A percentile compares a stretch with the other conserved stretches of the same genome.
phyloP scores from a whole-genome alignment of 371 early-diverging fungal genomes.

The Funneliformis caledonium region DNA sequence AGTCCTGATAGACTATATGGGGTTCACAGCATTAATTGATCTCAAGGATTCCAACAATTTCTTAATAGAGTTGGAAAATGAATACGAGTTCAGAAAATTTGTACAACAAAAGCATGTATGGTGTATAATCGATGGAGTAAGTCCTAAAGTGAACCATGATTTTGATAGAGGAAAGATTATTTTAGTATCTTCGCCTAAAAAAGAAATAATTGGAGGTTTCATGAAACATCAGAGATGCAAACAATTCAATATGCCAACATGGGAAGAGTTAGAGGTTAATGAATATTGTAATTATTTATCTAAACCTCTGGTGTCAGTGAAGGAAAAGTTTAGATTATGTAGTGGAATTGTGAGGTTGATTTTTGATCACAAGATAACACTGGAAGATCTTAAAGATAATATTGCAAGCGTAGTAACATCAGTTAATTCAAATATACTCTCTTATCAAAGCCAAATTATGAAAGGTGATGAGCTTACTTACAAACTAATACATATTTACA shows the following conservation, averaged over 20 bases:
- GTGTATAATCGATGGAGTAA: conserved; percentile 1
- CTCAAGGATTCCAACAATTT: no score
- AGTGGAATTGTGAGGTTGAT: neutral
- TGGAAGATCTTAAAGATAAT: neutral
- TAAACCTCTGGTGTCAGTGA: neutral
- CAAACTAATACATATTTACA: neutral
- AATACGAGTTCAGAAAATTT: no score
- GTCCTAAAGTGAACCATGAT: neutral
- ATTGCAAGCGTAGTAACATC: neutral
- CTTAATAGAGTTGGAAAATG: no score
- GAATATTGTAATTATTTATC: neutral
- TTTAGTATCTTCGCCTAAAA: neutral
- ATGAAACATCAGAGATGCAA: neutral
- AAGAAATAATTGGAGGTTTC: conserved; percentile 1
- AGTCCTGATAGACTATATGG: no score
- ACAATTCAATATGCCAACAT: neutral
- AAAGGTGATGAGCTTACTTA: neutral
- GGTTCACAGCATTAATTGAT: no score
- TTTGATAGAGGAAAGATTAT: conserved; percentile 5
- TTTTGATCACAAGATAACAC: neutral
- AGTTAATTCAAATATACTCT: neutral
- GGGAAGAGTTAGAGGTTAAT: neutral
- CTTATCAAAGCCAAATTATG: neutral
- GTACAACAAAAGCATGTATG: neutral
- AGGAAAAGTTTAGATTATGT: conserved; percentile 2